Evolutionary conservation across 176 grass and related monocot genomes (phyloP), one percentile per base, ranked within the genome.

Genomic region (Zoysia pacifica): DNA sequence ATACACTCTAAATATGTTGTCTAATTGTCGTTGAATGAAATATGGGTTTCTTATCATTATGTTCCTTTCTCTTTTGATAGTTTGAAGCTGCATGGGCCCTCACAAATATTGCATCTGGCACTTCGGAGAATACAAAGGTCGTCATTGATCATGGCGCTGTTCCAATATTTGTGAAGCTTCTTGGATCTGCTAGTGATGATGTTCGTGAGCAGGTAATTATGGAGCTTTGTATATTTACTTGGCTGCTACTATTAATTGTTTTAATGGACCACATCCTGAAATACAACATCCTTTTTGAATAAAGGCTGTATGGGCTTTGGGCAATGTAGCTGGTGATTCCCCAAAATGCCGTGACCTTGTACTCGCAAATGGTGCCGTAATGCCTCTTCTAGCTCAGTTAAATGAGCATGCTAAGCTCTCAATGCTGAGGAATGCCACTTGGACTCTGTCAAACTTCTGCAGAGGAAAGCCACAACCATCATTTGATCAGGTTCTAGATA

Each of bases 401-500:
- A 95, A 91, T 19, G 97, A 91, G 52, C 84, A 91, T 47, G 88
- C 93, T 18, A 96, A 93, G 52, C 88, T 99, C 45, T 99, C 97
- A 36, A 91, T 99, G 88, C 7, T 99, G 78, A 95, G 97, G 88
- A 99, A 99, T 79, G 93, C 97, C 47, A 99, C 97, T 5, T 99
- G 97, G 97, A 90, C 90, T 45, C 66, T 99, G 19, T 93, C 90
- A 4, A 99, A 99, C 75, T 96, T 99, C 28, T 93, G 93, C 82
- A 88, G 93, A 81, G 97, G 97, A 47, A 95, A 95, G 69, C 97
- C 92, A 62, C 90, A 93, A 6, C 96, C 96, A 83, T 75, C 50
- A 20, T 98, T 97, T 87, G 95, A 98, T 60, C 90, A 91, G 86
- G 96, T 98, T 77, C 77, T 75, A n/a, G 11, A 54, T 38, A 41